A percentile compares a stretch with the other conserved stretches of the same genome.
These are phyloP conservation scores for Coemansia aciculifera DNA, from an alignment of 192 early-diverging fungal genomes.

Conservation along the genomic window DNA sequence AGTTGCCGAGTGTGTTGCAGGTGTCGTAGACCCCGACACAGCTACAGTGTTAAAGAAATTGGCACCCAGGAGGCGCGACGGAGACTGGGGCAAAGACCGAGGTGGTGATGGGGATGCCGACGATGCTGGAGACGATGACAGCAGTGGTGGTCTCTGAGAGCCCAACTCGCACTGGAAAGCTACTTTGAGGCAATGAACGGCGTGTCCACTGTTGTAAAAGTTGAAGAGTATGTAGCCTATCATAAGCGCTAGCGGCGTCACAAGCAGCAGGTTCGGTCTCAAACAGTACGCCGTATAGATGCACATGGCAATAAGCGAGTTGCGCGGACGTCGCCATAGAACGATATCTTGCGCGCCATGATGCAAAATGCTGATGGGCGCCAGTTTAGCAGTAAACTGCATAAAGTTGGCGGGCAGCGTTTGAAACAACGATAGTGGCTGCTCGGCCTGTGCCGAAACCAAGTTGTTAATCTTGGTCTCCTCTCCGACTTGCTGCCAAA, in stretches of 20 bases:
- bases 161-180: background rate
- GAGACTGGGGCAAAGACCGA: slow-evolving; percentile 1
- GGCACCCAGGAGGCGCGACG: background rate
- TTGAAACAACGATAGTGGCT: slow-evolving; percentile 54
- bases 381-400: slow-evolving; percentile 56
- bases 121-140: background rate
- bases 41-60: slow-evolving; percentile 22
- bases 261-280: slow-evolving; percentile 44
- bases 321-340: slow-evolving; percentile 42
- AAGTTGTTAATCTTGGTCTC: slow-evolving; percentile 38
- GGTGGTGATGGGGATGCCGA: background rate
- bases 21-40: slow-evolving; percentile 6
- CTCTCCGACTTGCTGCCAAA: slow-evolving; percentile 53
- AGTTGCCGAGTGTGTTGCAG: background rate
- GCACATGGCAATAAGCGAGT: slow-evolving; percentile 38
- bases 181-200: background rate
- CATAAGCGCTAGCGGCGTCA: slow-evolving; percentile 39
- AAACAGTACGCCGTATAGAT: slow-evolving; percentile 50
- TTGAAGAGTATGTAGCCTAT: slow-evolving; percentile 48
- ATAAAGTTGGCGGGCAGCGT: slow-evolving; percentile 57
- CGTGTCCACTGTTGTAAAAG: slow-evolving; percentile 38
- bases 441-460: slow-evolving; percentile 43
- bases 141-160: background rate
- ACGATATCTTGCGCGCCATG: slow-evolving; percentile 33
- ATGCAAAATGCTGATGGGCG: slow-evolving; percentile 34